Evolutionary conservation across 768 basidiomycete species (phyloP), one percentile per base, ranked within the genome.

Genomic region (Suillus occidentalis): DNA sequence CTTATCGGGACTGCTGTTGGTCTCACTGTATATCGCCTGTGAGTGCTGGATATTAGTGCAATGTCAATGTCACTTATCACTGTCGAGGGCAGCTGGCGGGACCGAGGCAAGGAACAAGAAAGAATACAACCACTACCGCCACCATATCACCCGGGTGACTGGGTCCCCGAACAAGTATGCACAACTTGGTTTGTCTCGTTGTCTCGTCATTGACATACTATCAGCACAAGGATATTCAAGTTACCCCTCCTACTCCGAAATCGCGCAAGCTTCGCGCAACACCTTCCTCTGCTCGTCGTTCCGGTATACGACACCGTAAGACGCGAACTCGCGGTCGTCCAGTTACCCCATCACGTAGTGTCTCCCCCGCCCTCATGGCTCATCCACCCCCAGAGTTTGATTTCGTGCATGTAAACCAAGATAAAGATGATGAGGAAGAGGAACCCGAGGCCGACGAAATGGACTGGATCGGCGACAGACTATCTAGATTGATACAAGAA

Each of bases 1-100:
- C 84, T 95, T 65, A 91, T 95, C 66, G 91, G 92, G 64, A 89
- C 91, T 25, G 93, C 93, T 18, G 92, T 95, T 60, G 92, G 92
- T 65, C 82, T 94, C 67, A 92, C 92, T 53, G 91, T 93, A 49
- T 95, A 93, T 79, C 86, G 91, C 76, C 80, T 94, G 92, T 94
- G 74, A 80, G 91, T 84, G 40, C 43, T 37, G 14, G 49, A 58
- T 14, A 42, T 47, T 36, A 4, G 57, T 57, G 22, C 25, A 42
- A 64, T 36, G 56, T 50, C 16, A 43, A 36, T 34, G 61, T 62
- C 25, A 58, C 50, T 12, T 64, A 60, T 65, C 65, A 16, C 4
- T 36, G 25, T 49, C 28, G 34, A 63, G 16, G 7, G 12, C 66
- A 92, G 92, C 75, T 93, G 92, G 92, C 83, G 89, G 78, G 87